These are phyloP conservation scores for Serpula lacrymans DNA, from an alignment of 768 basidiomycete genomes.

Conservation along the genomic window DNA sequence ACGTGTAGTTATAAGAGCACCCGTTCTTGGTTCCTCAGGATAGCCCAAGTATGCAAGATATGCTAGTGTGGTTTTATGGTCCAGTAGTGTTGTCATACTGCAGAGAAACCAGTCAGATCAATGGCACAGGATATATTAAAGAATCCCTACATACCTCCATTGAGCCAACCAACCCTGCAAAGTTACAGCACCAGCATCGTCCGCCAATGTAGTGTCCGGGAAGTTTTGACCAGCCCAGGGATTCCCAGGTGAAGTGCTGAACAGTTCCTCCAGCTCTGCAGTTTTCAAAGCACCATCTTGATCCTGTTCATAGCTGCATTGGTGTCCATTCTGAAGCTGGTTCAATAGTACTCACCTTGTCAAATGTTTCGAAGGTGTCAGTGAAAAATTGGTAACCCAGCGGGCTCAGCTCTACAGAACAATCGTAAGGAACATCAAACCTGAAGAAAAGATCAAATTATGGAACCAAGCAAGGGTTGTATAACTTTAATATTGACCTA, in stretches of 20 bases:
- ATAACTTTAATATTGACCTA: slow-evolving; percentile 46
- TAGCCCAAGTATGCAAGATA: slow-evolving; percentile 97
- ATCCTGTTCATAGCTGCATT: slow-evolving; percentile 49
- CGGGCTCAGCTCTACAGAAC: slow-evolving; percentile 93
- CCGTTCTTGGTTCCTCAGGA: slow-evolving; percentile 72
- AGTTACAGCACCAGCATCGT: slow-evolving; percentile 88
- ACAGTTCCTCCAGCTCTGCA: slow-evolving; percentile 80
- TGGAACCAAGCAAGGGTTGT: no score
- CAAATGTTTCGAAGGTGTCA: slow-evolving; percentile 92
- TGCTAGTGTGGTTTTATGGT: slow-evolving; percentile 85
- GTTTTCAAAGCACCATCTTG: slow-evolving; percentile 90
- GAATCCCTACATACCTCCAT: slow-evolving; percentile 73
- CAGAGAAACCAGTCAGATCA: slow-evolving; percentile 3
- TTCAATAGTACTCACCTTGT: slow-evolving; percentile 55
- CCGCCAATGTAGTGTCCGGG: slow-evolving; percentile 84
- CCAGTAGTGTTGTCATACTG: slow-evolving; percentile 97
- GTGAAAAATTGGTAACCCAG: slow-evolving; percentile 96
- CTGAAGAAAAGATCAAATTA: slow-evolving; percentile 36
- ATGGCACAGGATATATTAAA: slow-evolving; percentile 3
- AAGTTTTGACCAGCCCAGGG: slow-evolving; percentile 95
- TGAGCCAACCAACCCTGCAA: slow-evolving; percentile 97
- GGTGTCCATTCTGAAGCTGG: slow-evolving; percentile 5
- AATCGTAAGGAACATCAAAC: slow-evolving; percentile 91
- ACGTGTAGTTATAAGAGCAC: slow-evolving; percentile 80
- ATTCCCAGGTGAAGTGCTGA: slow-evolving; percentile 93